Conservation (phyloP, 208 protist species). For the Trypanosoma melophagium region DNA sequence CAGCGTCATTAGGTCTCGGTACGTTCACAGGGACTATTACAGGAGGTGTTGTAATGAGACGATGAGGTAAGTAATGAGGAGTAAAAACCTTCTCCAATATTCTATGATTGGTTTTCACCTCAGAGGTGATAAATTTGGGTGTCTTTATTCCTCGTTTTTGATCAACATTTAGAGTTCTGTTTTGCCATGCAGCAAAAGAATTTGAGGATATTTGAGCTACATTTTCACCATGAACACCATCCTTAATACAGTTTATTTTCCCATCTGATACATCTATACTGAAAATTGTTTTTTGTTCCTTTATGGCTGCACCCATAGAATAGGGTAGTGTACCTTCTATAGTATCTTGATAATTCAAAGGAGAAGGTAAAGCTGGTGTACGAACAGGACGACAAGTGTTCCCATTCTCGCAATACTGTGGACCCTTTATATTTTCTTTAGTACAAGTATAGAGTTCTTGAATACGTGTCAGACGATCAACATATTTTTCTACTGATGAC, state of each 20-base stretch:
- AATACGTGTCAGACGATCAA: constrained; percentile 8
- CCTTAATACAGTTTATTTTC: background rate
- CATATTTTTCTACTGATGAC: constrained; percentile 7
- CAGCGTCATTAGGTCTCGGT: background rate
- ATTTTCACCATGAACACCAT: too few relatives aligned
- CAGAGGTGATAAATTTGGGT: background rate
- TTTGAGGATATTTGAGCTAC: too few relatives aligned
- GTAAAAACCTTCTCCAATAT: background rate
- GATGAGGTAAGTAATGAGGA: background rate
- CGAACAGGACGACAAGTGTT: background rate
- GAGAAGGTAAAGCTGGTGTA: constrained; percentile 3
- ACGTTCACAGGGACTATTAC: background rate
- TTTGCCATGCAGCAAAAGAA: background rate
- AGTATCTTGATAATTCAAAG: background rate
- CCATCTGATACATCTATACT: background rate
- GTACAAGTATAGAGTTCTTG: constrained; percentile 5
- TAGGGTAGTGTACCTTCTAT: background rate
- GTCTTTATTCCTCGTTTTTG: constrained; percentile 5
- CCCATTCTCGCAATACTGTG: background rate
- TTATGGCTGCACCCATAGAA: background rate
- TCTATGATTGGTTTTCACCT: too few relatives aligned
- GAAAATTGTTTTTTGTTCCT: background rate
- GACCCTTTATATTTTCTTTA: background rate
- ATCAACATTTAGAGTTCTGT: too few relatives aligned
- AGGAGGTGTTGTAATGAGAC: constrained; percentile 18